Evolutionary conservation across 371 early-diverging fungal genomes (phyloP).

Genomic region (Syncephalis fuscata): DNA sequence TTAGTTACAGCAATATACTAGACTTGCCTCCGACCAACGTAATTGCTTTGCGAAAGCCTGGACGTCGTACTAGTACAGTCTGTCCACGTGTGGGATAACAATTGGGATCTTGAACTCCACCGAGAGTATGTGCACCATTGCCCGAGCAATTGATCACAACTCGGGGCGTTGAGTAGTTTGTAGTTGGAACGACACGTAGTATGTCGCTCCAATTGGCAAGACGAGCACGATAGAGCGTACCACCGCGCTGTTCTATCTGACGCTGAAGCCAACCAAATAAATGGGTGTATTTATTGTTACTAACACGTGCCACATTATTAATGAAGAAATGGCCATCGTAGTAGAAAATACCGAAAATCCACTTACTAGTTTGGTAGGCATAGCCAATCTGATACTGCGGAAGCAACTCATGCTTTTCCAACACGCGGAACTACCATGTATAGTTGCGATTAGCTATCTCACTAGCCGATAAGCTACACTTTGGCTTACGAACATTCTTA

Average conservation of each 20-base stretch:
- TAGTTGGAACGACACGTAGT: neutral
- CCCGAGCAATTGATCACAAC: conserved; percentile 67
- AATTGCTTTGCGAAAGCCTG: conserved; percentile 26
- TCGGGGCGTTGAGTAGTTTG: too few species aligned
- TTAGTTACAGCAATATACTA: neutral
- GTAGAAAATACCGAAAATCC: neutral
- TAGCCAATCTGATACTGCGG: neutral
- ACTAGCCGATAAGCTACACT: neutral
- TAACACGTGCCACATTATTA: neutral
- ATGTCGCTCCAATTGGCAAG: conserved; percentile 32
- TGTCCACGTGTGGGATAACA: conserved; percentile 62
- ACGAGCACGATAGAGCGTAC: conserved; percentile 17
- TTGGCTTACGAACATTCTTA: neutral
- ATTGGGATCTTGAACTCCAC: conserved; percentile 44
- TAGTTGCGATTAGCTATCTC: neutral
- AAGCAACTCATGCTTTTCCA: conserved; percentile 2
- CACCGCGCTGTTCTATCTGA: conserved; percentile 32
- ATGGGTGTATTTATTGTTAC: conserved; percentile 12
- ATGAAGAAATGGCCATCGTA: neutral
- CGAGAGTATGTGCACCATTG: conserved; percentile 33
- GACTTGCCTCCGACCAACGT: neutral
- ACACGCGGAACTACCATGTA: conserved; percentile 2
- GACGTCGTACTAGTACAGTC: conserved; percentile 38
- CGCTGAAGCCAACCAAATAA: conserved; percentile 43
- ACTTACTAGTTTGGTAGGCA: conserved; percentile 3